A percentile compares a stretch with the other conserved stretches of the same genome.
Conservation (phyloP, 768 basidiomycete genomes). For the Mycena indigotica region DNA sequence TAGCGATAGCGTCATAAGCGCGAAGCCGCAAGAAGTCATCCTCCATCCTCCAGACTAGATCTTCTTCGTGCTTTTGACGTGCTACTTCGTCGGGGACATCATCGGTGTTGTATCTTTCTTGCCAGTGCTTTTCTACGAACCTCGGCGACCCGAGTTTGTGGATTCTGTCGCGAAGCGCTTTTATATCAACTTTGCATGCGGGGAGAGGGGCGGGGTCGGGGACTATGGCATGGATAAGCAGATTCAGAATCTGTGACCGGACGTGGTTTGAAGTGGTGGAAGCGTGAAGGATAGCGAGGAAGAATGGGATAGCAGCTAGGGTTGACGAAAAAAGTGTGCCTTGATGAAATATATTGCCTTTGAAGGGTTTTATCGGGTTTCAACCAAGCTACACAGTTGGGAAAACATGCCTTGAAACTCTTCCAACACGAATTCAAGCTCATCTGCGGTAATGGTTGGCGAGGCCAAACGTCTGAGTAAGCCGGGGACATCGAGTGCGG, state of each 20-base stretch:
- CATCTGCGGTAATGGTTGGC: neutral
- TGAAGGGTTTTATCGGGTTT: too few species aligned
- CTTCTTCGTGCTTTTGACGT: neutral
- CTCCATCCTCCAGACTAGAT: neutral
- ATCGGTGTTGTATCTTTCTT: neutral
- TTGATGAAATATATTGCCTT: neutral
- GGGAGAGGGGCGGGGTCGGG: neutral
- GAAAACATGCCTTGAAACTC: too few species aligned
- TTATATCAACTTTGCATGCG: neutral
- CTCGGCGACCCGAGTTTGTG: neutral
- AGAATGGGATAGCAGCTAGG: neutral
- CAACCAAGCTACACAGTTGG: too few species aligned
- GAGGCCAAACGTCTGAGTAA: neutral
- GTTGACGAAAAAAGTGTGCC: neutral
- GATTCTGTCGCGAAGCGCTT: neutral
- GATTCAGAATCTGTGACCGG: neutral
- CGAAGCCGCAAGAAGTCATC: neutral
- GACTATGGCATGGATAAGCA: neutral
- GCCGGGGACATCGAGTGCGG: neutral
- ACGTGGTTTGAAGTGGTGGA: neutral
- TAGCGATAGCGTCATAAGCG: neutral
- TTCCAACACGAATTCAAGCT: too few species aligned
- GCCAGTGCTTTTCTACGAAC: neutral
- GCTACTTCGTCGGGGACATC: neutral
- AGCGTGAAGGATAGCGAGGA: neutral